Evolutionary conservation across 1,284 basidiomycete species (phyloP), one percentile per base, ranked within the genome.

Genomic region (Schizopora paradoxa): DNA sequence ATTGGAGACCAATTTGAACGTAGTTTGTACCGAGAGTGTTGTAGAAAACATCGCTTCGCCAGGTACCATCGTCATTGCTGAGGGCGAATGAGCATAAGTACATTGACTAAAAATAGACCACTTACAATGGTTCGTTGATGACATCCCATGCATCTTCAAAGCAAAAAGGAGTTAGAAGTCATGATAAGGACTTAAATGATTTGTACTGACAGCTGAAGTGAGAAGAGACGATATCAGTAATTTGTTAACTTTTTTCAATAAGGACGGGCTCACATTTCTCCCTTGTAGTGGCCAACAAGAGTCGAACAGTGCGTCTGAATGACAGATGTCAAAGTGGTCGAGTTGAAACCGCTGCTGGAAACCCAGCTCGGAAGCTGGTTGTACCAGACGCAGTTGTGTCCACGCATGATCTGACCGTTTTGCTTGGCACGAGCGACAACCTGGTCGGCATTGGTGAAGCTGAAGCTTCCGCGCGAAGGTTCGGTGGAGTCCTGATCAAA

Each of bases 41-140:
- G 51, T 54, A 62, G 58, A 66, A 67, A 22, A 67, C 64, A 33
- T 58, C 59, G 19, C 58, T 54, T 35, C 63, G 60, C 49, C 58
- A 57, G 27, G 60, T 61, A n/a, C 66, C 65, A 51, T 66, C 63
- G 45, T 67, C 64, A 54, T 64, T 65, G 56, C 51, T 52, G 18
- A 19, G 31, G 16, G 32, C 27, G 42, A 19, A 14, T 22, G n/a
- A 16, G 11, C 8, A 18, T 42, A 8, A 27, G 23, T 4, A 29
- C 16, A 7, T 10, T 11, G 4, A 7, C 28, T 16, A 11, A 31
- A 42, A 19, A 5, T n/a, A 18, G 2, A 5, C n/a, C 8, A 45
- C 48, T 37, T 28, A 51, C 49, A 51, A 47, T 7, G 49, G 40
- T 29, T 51, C 52, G 28, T 54, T 54, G 25, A 54, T 40, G 25